Base-by-base conservation (phyloP, 805 yeast genomes). In the Millerago galiae region DNA sequence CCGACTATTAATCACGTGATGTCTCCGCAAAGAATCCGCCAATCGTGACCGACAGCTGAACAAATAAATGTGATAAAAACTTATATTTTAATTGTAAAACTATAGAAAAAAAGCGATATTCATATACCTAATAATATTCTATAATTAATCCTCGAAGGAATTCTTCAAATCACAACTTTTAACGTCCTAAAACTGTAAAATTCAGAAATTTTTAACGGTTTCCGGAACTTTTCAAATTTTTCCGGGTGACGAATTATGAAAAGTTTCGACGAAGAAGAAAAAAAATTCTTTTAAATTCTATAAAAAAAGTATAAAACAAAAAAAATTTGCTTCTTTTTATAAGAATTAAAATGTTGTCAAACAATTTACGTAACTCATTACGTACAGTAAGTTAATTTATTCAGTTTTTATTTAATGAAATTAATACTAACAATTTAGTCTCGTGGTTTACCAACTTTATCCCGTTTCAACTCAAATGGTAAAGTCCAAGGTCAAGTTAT, bases 401-500 rank as follows among this genome's bases (percentile, higher is more conserved):
- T 28, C 8, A n/a, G 14, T 7, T 28, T 12, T 4, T 6, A 6
- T 13, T 5, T 5, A 12, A 5, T 7, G 24, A 21, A 7, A 4
- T 7, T 21, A 4, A 5, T 21, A 21, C 24, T 21, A 21, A 21
- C 24, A 21, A 4, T 7, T 7, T 21, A 47, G 52, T 28, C 54
- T 40, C 53, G 58, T 40, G 52, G 49, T 47, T 50, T 56, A 50
- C 62, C 62, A 43, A 47, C 55, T 32, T 51, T 58, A 44, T 59
- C 65, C 47, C 71, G 75, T 52, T 70, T 62, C 67, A 71, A 72
- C 67, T 68, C 75, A 43, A 62, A 64, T 47, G 70, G 68, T 49
- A 72, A 72, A 61, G 75, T 73, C 50, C 62, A 58, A 53, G 62
- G 62, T 40, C 60, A 55, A 52, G 88, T 83, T 13, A 77, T 83